These are phyloP conservation scores for Coemansia javaensis DNA, from an alignment of 192 early-diverging fungal genomes.

Conservation along the genomic window DNA sequence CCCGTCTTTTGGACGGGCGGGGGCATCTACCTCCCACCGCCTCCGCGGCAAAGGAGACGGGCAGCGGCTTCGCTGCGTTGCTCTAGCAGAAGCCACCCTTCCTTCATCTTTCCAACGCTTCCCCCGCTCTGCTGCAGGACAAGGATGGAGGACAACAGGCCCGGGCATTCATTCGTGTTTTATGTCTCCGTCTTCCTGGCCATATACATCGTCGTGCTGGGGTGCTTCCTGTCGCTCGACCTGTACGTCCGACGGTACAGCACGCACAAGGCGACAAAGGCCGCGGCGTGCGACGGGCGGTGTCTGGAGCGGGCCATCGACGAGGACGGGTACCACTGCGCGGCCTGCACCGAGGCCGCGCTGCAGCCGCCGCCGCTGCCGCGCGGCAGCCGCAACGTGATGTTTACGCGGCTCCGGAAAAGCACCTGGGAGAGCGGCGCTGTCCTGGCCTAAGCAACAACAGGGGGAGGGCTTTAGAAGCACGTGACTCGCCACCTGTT, in stretches of 20 bases:
- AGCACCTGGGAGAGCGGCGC: not conserved
- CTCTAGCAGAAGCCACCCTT: too few species aligned
- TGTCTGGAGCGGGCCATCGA: not conserved
- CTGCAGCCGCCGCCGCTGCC: not conserved
- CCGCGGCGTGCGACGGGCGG: not conserved
- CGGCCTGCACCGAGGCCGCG: not conserved
- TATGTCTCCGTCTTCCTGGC: not conserved
- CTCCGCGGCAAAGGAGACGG: too few species aligned
- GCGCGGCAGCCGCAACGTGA: not conserved
- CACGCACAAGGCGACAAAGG: not conserved
- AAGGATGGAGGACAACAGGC: too few species aligned
- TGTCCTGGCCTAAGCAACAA: not conserved
- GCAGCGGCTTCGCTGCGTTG: too few species aligned
- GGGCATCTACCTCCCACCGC: too few species aligned
- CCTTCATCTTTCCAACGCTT: too few species aligned
- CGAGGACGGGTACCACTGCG: not conserved
- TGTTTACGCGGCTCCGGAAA: slow-evolving; percentile 1
- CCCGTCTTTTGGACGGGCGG: too few species aligned
- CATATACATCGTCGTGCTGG: not conserved
- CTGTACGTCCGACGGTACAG: not conserved
- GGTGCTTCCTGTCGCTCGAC: not conserved
- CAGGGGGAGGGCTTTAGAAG: not conserved
- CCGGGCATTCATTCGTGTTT: too few species aligned
- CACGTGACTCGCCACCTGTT: not conserved
- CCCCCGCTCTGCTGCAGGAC: too few species aligned